phyloP scores from a whole-genome alignment of 306 rosid genomes.

The Canavalia ensiformis region DNA sequence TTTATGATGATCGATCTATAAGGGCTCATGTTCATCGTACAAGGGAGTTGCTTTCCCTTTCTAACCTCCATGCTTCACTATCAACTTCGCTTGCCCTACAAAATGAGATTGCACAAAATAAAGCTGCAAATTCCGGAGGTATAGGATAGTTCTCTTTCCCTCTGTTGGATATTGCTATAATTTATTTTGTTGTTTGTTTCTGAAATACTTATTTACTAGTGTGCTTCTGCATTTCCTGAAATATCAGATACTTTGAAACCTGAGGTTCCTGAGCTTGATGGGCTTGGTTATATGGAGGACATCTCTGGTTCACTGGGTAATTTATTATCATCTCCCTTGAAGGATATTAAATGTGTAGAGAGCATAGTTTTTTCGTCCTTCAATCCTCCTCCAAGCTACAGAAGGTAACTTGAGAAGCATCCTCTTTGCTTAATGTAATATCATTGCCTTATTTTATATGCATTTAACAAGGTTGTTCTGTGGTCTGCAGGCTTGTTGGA shows the following conservation, averaged over 20 bases:
- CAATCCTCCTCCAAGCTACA: constrained; percentile 96
- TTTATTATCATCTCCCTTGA: constrained; percentile 72
- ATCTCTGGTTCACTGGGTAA: constrained; percentile 87
- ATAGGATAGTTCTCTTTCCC: constrained; percentile 41
- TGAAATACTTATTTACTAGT: constrained; percentile 34
- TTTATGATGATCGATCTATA: constrained; percentile 97
- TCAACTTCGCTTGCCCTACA: constrained; percentile 98
- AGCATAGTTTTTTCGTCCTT: constrained; percentile 94
- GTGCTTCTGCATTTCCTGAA: constrained; percentile 52
- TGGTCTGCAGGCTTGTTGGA: constrained; percentile 83
- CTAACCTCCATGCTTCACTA: constrained; percentile 87
- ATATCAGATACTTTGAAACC: constrained; percentile 64
- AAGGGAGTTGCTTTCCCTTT: constrained; percentile 91
- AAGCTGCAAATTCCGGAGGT: constrained; percentile 82
- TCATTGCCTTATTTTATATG: constrained; percentile 16
- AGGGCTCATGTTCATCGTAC: constrained; percentile 99
- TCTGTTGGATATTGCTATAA: constrained; percentile 30
- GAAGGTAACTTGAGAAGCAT: constrained; percentile 67
- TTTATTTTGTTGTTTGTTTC: constrained; percentile 25
- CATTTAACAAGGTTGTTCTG: constrained; percentile 38
- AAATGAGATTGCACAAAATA: constrained; percentile 76
- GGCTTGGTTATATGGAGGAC: constrained; percentile 95
- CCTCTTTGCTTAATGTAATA: constrained; percentile 33
- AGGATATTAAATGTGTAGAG: constrained; percentile 88
- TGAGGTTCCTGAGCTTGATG: constrained; percentile 89